Evolutionary conservation across 2,329 filamentous ascomycete genomes (phyloP), one percentile per base, ranked within the genome.

Genomic region (Penicillium aurantiogriseum): DNA sequence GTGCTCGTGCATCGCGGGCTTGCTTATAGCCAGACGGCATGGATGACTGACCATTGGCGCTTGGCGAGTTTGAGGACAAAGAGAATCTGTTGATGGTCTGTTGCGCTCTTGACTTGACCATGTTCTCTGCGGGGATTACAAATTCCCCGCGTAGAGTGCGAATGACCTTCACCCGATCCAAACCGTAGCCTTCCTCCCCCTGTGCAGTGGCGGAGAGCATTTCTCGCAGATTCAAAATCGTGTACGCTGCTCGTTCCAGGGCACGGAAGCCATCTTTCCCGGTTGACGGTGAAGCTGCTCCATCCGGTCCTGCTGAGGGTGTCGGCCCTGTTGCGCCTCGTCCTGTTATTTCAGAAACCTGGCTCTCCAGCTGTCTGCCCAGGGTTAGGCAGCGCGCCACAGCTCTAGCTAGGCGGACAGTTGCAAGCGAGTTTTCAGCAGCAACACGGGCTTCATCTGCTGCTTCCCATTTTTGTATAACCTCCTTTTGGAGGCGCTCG

Each of bases 71-170:
- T 7, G 79, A 79, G 15, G 84, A 88, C 75, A 96, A 84, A 29
- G 89, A 88, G 72, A 97, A 97, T 65, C 95, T 91, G 62, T 90
- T 86, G 55, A 96, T 81, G 50, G 91, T 85, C 65, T 92, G 87
- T 74, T 95, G 89, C 7, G 91, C 86, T 42, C 86, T 83, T 46
- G 87, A 85, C 49, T 86, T 82, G n/a, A 96, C 82, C 21, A 84
- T 85, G 38, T 86, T 83, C 73, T 97, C 92, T 2, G 88, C 83
- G 0, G 91, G 91, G 0, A 76, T 80, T 45, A 93, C 78, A 17
- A 96, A 78, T 17, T 86, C 83, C 43, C 85, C 86, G 63, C 88
- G 85, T 51, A 97, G 75, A 13, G 85, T 86, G 51, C 83, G 85
- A 56, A 96, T 83, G 19, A 88, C 86, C 54, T 88, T 85, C 19